Percentiles rank a stretch among this genome's conserved stretches.
Conservation (phyloP, 1,284 basidiomycete genomes). For the Pterulicium gracile region DNA sequence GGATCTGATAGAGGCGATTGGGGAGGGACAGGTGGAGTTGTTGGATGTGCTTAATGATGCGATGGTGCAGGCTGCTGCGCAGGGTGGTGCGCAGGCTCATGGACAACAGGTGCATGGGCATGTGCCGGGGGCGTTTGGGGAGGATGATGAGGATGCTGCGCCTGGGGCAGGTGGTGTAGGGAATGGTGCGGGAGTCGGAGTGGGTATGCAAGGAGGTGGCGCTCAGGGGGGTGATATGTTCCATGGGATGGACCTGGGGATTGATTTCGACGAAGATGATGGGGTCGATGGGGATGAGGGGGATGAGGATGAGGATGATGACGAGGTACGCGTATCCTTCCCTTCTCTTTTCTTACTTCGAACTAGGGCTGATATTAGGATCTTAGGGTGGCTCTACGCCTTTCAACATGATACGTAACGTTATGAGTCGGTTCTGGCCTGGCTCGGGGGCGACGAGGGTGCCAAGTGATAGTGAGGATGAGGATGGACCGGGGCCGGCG, state of each 20-base stretch:
- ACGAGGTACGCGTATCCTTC: constrained; percentile 11
- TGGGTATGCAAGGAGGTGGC: constrained; percentile 18
- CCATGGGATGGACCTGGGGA: constrained; percentile 3
- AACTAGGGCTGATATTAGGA: neutral
- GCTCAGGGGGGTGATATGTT: constrained; percentile 13
- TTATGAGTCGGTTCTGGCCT: neutral
- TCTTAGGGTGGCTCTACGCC: neutral
- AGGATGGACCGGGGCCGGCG: too few relatives aligned
- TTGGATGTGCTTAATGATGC: constrained; percentile 52
- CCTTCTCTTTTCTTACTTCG: too few relatives aligned
- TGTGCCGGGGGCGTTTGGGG: constrained; percentile 26
- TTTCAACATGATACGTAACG: neutral
- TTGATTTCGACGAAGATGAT: constrained; percentile 14
- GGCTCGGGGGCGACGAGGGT: neutral
- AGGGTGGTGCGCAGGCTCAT: constrained; percentile 43
- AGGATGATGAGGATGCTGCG: constrained; percentile 29
- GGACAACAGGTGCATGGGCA: constrained; percentile 51
- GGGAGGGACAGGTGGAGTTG: constrained; percentile 39
- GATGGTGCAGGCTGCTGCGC: constrained; percentile 44
- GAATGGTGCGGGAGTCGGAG: constrained; percentile 23
- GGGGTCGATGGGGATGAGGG: constrained; percentile 14
- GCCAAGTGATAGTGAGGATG: neutral
- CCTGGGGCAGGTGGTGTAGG: constrained; percentile 30
- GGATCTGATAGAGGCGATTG: constrained; percentile 41
- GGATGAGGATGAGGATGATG: constrained; percentile 9